A percentile compares a stretch with the other conserved stretches of the same genome.
phyloP scores from a whole-genome alignment of 108 stramenopile species.

The Skeletonema menzelii region DNA sequence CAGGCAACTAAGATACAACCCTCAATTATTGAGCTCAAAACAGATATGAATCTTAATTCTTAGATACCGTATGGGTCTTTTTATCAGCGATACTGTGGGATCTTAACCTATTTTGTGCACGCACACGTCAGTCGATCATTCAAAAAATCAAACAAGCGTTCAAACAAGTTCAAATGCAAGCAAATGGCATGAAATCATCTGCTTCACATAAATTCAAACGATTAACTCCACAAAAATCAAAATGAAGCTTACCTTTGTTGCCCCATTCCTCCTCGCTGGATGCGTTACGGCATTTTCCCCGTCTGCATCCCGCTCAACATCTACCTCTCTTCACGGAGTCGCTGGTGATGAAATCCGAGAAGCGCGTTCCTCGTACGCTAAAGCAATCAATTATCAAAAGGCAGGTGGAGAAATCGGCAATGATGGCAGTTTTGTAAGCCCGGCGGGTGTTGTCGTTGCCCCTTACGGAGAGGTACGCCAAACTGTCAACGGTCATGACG shows the following conservation, averaged over 20 bases:
- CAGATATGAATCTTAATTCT: no score
- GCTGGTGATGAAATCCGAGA: neutral
- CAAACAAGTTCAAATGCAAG: neutral
- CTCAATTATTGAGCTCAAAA: no score
- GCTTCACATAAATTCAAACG: neutral
- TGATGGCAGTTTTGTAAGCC: neutral
- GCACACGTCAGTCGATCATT: no score
- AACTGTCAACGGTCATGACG: neutral
- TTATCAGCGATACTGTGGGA: no score
- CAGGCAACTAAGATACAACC: no score
- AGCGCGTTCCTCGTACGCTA: neutral
- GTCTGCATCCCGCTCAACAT: neutral
- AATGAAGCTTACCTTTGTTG: neutral
- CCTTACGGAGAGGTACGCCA: neutral
- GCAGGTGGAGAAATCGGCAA: neutral
- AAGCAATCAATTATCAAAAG: neutral
- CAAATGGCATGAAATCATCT: neutral
- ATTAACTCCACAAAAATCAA: neutral
- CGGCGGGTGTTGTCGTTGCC: neutral
- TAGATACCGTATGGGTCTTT: no score
- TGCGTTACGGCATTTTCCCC: neutral
- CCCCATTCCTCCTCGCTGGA: neutral
- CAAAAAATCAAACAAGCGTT: no score
- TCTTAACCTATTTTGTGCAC: no score
- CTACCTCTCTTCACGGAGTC: neutral